Evolutionary conservation across 495 filamentous ascomycete species (phyloP).

Genomic region (Xylaria flabelliformis): DNA sequence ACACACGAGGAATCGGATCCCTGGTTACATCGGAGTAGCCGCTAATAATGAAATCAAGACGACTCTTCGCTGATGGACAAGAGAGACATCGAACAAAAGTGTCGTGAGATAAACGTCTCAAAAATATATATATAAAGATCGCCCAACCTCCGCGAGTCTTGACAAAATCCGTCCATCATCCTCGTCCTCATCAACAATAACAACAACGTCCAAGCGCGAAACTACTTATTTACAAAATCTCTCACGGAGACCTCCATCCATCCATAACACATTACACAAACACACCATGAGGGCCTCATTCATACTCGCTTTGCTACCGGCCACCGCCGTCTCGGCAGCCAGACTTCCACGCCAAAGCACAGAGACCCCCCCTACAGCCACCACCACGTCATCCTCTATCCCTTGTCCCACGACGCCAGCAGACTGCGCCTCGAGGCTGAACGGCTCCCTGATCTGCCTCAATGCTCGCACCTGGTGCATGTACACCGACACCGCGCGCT

Average conservation of each 20-base stretch:
- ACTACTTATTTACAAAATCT: not conserved
- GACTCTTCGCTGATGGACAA: not conserved
- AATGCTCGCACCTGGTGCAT: slow-evolving; percentile 26
- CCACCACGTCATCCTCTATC: not conserved
- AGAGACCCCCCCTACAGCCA: slow-evolving; percentile 1
- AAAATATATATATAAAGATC: not conserved
- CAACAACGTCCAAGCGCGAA: not conserved
- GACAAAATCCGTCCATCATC: slow-evolving; percentile 5
- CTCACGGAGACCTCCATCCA: not conserved
- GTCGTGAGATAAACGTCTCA: not conserved
- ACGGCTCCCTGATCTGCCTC: slow-evolving; percentile 23
- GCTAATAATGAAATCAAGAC: not conserved
- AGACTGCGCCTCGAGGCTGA: slow-evolving; percentile 18
- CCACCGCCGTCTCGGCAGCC: slow-evolving; percentile 18
- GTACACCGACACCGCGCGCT: slow-evolving; percentile 23
- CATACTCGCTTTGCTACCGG: slow-evolving; percentile 23
- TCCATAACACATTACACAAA: not conserved
- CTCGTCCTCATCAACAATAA: not conserved
- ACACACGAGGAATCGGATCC: too few relatives aligned
- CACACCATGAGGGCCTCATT: slow-evolving; percentile 19
- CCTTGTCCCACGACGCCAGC: slow-evolving; percentile 25
- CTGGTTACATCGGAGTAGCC: not conserved
- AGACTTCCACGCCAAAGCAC: slow-evolving; percentile 9
- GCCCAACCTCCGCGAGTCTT: not conserved
- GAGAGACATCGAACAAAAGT: not conserved